Evolutionary conservation across 2,329 filamentous ascomycete genomes (phyloP), one percentile per base, ranked within the genome.

Genomic region (Fusarium irregulare): DNA sequence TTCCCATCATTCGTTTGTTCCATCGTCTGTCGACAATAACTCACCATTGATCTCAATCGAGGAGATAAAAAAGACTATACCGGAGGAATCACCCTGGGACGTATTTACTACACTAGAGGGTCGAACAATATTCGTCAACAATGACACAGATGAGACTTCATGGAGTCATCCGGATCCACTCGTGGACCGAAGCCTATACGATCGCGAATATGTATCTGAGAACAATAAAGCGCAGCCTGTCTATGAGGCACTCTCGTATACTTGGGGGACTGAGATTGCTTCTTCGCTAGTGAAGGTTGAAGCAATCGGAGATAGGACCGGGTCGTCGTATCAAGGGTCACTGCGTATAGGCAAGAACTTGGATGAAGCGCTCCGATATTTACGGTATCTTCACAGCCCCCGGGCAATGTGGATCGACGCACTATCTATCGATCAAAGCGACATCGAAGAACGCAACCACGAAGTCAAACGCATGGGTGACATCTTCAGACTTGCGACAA

Each of bases 401-500:
- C 60, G 60, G 6, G 47, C 25, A 28, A 62, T 63, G 2, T 63
- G 57, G 60, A 44, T 63, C 8, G 60, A 62, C 6, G 57, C 60
- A 1, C 14, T 63, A 6, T 62, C 46, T 0, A 63, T 63, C 41
- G 8, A 63, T 2, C 60, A 63, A 32, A 12, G 14, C 7, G n/a
- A 63, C 1, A 18, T 51, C 4, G n/a, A 18, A 7, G 60, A 63
- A 6, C 60, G 60, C 14, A 63, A 49, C 7, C 57, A 55, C 3
- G 57, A 63, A 47, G 60, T 63, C 18, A 62, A 62, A 13, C 60
- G 60, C n/a, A 63, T 63, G 57, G 40, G 47, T 10, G 32, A 34
- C 5, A 62, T 63, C 9, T 63, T 37, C 16, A 50, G 47, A 34
- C 20, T 62, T 10, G n/a, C 60, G 8, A 54, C 46, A 42, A 16